Evolutionary conservation across 768 basidiomycete genomes (phyloP), one percentile per base, ranked within the genome.

Genomic region (Xanthoconium stramineum): DNA sequence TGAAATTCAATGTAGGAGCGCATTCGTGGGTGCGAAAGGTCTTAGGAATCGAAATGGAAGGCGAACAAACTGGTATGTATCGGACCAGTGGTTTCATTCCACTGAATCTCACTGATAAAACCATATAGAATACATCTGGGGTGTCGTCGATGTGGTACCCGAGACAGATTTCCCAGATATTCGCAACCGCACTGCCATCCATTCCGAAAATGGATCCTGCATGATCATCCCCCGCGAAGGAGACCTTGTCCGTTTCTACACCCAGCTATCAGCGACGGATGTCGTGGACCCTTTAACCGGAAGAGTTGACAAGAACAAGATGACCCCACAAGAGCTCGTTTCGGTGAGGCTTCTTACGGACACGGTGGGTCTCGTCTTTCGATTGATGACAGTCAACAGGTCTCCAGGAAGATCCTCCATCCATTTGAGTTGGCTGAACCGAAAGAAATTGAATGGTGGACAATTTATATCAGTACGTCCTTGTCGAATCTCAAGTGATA

Each of bases 101-200:
- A 9, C 35, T 29, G 35, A 12, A 58, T 39, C 12, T 28, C 43
- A 32, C 17, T 17, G 19, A 45, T 78, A 76, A 39, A n/a, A n/a
- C 38, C 24, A 24, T 2, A 32, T 11, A 72, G 84, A 91, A 49
- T 86, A 80, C 55, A 78, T 92, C 24, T 94, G 91, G 91, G 90
- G 91, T 5, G 91, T 93, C 3, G 71, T 92, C 14, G 91, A 91
- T 67, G 74, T 83, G 53, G 63, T 81, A 19, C 84, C 85, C 0
- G 78, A 84, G 17, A 89, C 88, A 3, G 75, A 89, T 63, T 89
- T 91, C 57, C 89, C 89, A 0, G 88, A 91, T 66, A 84, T 88
- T 56, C 82, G 89, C 10, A 83, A 83, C 49, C 77, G 74, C 61
- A 74, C 74, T 44, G 82, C 74, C 1, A 80, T 91, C 20, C 88